Evolutionary conservation across 495 filamentous ascomycete genomes (phyloP), one percentile per base, ranked within the genome.

Genomic region (Zalerion maritima): DNA sequence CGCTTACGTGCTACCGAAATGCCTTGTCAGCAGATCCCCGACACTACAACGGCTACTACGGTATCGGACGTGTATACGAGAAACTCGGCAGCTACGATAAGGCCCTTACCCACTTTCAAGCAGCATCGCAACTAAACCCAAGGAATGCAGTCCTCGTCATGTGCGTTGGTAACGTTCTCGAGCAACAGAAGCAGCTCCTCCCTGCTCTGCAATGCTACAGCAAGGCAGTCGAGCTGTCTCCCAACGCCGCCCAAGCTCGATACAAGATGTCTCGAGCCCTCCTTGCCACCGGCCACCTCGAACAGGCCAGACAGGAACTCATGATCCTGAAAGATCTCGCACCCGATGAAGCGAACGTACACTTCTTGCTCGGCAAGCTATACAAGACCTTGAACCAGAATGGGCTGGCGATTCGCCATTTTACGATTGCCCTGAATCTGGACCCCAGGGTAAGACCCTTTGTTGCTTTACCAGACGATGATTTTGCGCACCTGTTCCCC

Each of bases 31-130:
- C 81, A 0, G 86, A 97, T 40, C 73, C 64, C 29, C 70, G 91
- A 9, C 84, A 94, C 54, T 97, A 94, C 56, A 94, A 94, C 46
- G 87, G 85, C 16, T 96, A 86, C 71, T 97, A 97, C 47, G 89
- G 89, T 16, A 71, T 97, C 24, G 89, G 82, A 3, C 78, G 75
- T 26, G 85, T 93, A 2, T 92, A 83, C 45, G 89, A 96, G 48
- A 92, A 86, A 47, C 73, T 92, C 48, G 89, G 89, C 49, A 91
- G 85, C 49, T 86, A 80, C 35, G 81, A 89, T 18, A 75, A 79
- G 45, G 87, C 87, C 8, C 78, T 91, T 42, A 74, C 75, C 25
- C 87, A 97, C 55, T 97, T 92, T 62, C 68, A 76, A 26, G 75
- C 80, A 26, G 89, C 89, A 7, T 70, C 78, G 3, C 57, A 61